Percentiles rank a stretch among this genome's conserved stretches.
Conservation (phyloP, 2,329 filamentous ascomycete species). For the Fonsecaea multimorphosa region DNA sequence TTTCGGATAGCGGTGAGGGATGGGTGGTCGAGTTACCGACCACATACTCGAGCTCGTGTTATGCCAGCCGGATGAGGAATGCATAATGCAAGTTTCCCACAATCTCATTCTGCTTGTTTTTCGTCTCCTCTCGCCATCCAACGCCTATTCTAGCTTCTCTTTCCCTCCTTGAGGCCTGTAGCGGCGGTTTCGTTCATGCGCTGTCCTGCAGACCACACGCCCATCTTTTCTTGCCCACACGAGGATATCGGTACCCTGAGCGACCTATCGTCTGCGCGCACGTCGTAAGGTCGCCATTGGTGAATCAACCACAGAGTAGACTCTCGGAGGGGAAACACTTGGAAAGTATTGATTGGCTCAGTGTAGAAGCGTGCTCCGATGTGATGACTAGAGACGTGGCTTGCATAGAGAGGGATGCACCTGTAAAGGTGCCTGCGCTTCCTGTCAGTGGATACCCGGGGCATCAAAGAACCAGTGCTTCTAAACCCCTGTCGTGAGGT, state of each 20-base stretch:
- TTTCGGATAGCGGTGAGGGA: not conserved
- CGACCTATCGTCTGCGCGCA: not conserved
- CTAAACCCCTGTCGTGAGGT: not conserved
- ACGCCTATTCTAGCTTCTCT: not conserved
- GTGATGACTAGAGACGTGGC: slow-evolving; percentile 19
- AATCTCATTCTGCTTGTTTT: not conserved
- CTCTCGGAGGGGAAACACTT: not conserved
- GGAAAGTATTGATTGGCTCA: not conserved
- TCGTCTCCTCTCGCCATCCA: not conserved
- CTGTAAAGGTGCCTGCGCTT: slow-evolving; percentile 12
- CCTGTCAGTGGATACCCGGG: slow-evolving; percentile 3
- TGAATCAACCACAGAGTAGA: not conserved
- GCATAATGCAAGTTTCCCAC: not conserved
- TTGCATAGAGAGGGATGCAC: slow-evolving; percentile 14
- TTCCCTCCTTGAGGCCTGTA: not conserved
- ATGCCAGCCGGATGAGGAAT: not conserved
- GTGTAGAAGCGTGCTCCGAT: not conserved
- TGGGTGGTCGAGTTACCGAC: not conserved
- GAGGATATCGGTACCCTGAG: not conserved
- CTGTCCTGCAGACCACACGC: not conserved
- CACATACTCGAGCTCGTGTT: not conserved
- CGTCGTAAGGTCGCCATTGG: not conserved
- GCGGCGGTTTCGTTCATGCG: not conserved
- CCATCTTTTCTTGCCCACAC: not conserved
- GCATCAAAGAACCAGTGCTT: not conserved